A percentile compares a stretch with the other conserved stretches of the same genome.
phyloP scores from a whole-genome alignment of 768 basidiomycete genomes.

The Pholiota conissans region DNA sequence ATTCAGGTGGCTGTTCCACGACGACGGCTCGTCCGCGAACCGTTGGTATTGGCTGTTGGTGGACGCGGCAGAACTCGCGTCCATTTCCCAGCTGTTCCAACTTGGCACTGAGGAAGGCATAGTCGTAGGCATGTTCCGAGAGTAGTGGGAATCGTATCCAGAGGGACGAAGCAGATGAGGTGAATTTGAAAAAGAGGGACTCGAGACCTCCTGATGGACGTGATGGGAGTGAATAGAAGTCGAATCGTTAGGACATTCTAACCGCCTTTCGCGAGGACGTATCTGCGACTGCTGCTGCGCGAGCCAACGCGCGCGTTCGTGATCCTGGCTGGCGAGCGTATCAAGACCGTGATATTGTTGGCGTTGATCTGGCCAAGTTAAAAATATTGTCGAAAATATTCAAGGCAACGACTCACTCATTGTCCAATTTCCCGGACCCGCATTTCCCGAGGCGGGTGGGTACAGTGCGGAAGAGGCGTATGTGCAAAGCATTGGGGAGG shows the following conservation, averaged over 20 bases:
- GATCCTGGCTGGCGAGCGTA: not conserved
- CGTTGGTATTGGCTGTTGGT: conserved; percentile 12
- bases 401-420: conserved; percentile 16
- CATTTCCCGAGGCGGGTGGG: conserved; percentile 8
- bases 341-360: conserved; percentile 11
- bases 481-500: conserved; percentile 14
- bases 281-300: conserved; percentile 1
- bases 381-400: not conserved
- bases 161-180: not conserved
- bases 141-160: not conserved
- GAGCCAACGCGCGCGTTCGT: conserved; percentile 6
- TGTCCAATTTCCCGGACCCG: conserved; percentile 18
- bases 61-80: conserved; percentile 14
- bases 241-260: not conserved
- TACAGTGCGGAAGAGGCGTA: conserved; percentile 18
- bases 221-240: conserved; percentile 1
- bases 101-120: conserved; percentile 7
- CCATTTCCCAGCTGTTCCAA: conserved; percentile 20
- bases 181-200: not conserved
- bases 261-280: conserved; percentile 4
- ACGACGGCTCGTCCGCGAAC: conserved; percentile 14
- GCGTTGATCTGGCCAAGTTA: conserved; percentile 10
- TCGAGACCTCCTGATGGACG: not conserved
- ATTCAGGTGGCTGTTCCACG: conserved; percentile 23
- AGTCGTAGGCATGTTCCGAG: not conserved